These are phyloP conservation scores for Boletus rex-veris DNA, from an alignment of 768 basidiomycete genomes.

Conservation along the genomic window DNA sequence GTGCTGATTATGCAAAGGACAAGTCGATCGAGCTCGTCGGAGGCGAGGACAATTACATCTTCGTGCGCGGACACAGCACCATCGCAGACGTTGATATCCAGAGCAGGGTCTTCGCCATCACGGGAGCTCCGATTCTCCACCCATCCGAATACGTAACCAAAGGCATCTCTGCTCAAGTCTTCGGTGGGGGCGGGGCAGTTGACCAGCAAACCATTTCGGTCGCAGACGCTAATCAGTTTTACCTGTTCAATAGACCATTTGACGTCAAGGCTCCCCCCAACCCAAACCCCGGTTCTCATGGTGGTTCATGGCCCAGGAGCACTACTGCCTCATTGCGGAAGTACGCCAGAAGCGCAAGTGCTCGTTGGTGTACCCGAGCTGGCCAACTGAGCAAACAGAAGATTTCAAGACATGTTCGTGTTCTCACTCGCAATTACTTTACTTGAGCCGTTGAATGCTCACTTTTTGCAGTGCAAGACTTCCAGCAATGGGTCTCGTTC, in stretches of 20 bases:
- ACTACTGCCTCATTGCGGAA: conserved; percentile 8
- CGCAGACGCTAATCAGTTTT: neutral
- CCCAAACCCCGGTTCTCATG: neutral
- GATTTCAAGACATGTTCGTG: conserved; percentile 1
- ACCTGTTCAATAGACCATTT: conserved; percentile 6
- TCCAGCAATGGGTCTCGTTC: neutral
- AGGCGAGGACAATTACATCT: conserved; percentile 6
- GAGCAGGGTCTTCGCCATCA: neutral
- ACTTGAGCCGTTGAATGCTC: neutral
- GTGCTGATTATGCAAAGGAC: neutral
- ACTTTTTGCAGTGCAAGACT: neutral
- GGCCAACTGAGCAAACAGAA: neutral
- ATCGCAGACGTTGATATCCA: conserved; percentile 6
- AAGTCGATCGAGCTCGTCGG: conserved; percentile 1
- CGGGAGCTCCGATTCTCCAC: neutral
- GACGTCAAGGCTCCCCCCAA: neutral
- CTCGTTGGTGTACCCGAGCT: neutral
- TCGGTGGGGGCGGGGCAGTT: neutral
- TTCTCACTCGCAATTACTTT: neutral
- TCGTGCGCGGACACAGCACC: conserved; percentile 10
- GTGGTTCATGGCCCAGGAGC: neutral
- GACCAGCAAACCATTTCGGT: conserved; percentile 5
- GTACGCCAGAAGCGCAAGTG: conserved; percentile 10
- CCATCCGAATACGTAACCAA: neutral
- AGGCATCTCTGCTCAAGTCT: neutral